A percentile compares a stretch with the other conserved stretches of the same genome.
Evolutionary conservation across 768 basidiomycete species (phyloP).

Genomic region (Leucosporidium yakuticum): DNA sequence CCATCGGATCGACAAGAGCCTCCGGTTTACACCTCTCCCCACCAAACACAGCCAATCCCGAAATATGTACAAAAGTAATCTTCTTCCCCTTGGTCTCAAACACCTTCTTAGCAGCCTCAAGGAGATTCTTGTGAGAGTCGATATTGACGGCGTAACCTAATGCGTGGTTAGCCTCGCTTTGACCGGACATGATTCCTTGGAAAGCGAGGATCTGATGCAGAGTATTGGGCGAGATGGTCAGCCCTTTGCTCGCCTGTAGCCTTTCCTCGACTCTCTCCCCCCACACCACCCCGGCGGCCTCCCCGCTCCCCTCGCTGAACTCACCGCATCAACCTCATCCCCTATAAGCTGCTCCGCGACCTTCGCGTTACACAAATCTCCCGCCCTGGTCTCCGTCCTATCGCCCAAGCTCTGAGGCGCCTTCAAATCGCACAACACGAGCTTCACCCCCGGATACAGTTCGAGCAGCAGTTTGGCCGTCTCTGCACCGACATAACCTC

Average conservation of each 20-base stretch:
- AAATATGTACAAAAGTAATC: background rate
- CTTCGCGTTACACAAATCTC: background rate
- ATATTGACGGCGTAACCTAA: background rate
- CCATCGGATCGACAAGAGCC: background rate
- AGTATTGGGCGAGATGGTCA: too few relatives aligned
- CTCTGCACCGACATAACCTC: background rate
- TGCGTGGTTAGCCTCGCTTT: background rate
- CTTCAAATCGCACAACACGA: background rate
- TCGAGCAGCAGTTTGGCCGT: background rate
- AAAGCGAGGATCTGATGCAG: slow-evolving; percentile 2
- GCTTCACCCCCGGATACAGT: background rate
- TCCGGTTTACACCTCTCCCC: background rate
- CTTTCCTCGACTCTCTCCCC: too few relatives aligned
- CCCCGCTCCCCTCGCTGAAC: background rate
- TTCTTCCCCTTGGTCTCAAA: background rate
- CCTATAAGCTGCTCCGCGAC: background rate
- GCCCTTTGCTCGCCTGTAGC: background rate
- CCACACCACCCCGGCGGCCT: too few relatives aligned
- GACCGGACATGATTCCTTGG: background rate
- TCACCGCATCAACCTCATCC: background rate
- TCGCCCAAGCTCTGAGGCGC: background rate
- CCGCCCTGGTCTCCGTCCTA: background rate
- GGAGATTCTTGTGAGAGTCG: background rate
- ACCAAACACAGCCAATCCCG: background rate
- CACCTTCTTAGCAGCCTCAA: background rate